Base-by-base conservation (phyloP, 1,284 basidiomycete genomes). In the Ganoderma boninense region DNA sequence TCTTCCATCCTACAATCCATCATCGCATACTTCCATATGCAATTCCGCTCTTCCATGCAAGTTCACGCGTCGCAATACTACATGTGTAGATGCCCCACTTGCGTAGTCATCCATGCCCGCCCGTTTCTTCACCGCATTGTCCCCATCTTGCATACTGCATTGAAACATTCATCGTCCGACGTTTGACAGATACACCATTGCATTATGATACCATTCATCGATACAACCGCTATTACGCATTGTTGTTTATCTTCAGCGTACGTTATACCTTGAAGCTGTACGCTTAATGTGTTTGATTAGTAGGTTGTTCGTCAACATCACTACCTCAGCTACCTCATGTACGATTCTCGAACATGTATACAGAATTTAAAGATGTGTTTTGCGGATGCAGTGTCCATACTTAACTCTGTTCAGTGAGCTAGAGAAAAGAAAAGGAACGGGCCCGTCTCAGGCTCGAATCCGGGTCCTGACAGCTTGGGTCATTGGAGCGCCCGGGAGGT, bases 401-500 rank as follows among this genome's bases (percentile, higher is more conserved):
- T 54, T 4, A 4, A 26, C 8, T 2, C 11, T 10, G 49, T 54
- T 23, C 4, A 26, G 23, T 11, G 13, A 26, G 13, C 23, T 26
- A 13, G 23, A 26, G 23, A 14, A 16, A 4, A 13, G 49, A 14
- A 26, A 54, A 57, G 56, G 35, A 57, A 60, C 23, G 6, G 35
- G 57, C 54, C 26, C n/a, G 0, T 23, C 13, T 14, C 7, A 57
- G 69, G 63, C 44, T 69, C 69, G 69, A 70, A 67, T 63, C 7
- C 20, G 42, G 14, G 66, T 10, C 14, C 46, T 23, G 10, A n/a
- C 43, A 18, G 14, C 4, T 16, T 14, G 8, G 13, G 18, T 1
- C 1, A n/a, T 63, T 63, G 69, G 65, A 62, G 68, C 66, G 65
- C 66, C 67, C 69, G 73, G 69, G 60, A 42, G 40, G 7, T 62